Conservation (phyloP, 1,284 basidiomycete species). For the Phlebopus sp. region DNA sequence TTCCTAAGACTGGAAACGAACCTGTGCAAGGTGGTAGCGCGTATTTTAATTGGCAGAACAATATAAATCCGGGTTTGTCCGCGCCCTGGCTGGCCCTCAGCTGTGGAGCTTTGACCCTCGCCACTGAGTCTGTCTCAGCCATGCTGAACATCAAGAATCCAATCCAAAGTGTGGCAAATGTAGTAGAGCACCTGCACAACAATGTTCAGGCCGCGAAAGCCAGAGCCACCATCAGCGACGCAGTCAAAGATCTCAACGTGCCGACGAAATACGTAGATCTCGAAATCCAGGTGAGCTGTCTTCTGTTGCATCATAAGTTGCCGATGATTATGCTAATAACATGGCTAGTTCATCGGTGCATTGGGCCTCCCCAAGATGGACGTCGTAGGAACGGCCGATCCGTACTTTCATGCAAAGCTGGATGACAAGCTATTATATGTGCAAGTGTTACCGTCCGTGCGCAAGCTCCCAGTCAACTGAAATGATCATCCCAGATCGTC, state of each 20-base stretch:
- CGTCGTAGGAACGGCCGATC: constrained; percentile 63
- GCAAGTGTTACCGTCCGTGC: constrained; percentile 36
- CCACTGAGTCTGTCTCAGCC: not conserved
- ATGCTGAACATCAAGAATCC: constrained; percentile 11
- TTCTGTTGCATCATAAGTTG: too few relatives aligned
- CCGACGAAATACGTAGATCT: constrained; percentile 28
- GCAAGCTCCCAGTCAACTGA: not conserved
- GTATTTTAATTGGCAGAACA: too few relatives aligned
- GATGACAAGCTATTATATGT: constrained; percentile 61
- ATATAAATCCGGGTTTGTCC: too few relatives aligned
- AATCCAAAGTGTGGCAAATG: constrained; percentile 14
- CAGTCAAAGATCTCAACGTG: constrained; percentile 11
- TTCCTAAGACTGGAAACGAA: too few relatives aligned
- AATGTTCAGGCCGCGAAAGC: not conserved
- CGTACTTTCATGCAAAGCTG: constrained; percentile 67
- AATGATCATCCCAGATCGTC: constrained; percentile 52
- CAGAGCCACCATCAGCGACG: constrained; percentile 6
- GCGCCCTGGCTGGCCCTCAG: too few relatives aligned
- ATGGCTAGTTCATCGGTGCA: constrained; percentile 61
- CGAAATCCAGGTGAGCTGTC: constrained; percentile 24
- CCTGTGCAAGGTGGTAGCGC: too few relatives aligned
- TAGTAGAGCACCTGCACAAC: constrained; percentile 6
- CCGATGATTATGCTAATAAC: constrained; percentile 8
- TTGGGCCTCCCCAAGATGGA: constrained; percentile 68
- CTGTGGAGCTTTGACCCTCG: too few relatives aligned